Percentiles rank a stretch among this genome's conserved stretches.
Evolutionary conservation across 805 yeast genomes (phyloP).

Genomic region (Isabelozyma pseudorhagii): DNA sequence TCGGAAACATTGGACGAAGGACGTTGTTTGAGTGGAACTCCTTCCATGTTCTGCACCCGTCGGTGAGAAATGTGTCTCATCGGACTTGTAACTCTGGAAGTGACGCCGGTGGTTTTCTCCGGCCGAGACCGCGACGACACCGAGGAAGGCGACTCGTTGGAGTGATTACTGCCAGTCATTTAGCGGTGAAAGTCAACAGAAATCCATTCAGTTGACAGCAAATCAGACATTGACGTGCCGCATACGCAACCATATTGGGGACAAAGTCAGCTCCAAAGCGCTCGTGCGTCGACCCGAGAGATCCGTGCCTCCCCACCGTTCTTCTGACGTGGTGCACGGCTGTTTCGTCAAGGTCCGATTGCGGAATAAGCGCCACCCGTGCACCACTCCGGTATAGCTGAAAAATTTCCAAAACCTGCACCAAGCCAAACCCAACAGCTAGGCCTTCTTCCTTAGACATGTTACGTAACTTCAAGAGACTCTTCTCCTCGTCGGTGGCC

Average conservation of each 20-base stretch:
- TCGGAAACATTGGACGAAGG: neutral
- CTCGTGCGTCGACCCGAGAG: no score
- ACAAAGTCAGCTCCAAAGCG: no score
- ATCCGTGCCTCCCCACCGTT: no score
- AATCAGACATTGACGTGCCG: no score
- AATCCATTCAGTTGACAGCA: no score
- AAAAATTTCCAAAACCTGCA: neutral
- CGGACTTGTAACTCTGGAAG: neutral
- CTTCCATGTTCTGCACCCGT: neutral
- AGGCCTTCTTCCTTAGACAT: neutral
- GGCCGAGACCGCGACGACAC: neutral
- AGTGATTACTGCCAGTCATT: neutral
- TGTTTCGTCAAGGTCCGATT: neutral
- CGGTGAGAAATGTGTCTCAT: neutral
- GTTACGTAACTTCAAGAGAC: slow-evolving; percentile 27
- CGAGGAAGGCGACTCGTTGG: neutral
- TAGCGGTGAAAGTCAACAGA: neutral
- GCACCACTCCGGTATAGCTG: neutral
- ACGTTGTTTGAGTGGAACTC: neutral
- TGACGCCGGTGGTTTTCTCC: neutral
- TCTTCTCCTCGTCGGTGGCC: slow-evolving; percentile 38
- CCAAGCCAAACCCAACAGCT: neutral
- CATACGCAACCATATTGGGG: no score
- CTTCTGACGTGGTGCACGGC: no score
- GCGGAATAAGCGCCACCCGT: neutral